These are phyloP conservation scores for Diutina rugosa DNA, from an alignment of 1,139 yeast species.

Conservation along the genomic window DNA sequence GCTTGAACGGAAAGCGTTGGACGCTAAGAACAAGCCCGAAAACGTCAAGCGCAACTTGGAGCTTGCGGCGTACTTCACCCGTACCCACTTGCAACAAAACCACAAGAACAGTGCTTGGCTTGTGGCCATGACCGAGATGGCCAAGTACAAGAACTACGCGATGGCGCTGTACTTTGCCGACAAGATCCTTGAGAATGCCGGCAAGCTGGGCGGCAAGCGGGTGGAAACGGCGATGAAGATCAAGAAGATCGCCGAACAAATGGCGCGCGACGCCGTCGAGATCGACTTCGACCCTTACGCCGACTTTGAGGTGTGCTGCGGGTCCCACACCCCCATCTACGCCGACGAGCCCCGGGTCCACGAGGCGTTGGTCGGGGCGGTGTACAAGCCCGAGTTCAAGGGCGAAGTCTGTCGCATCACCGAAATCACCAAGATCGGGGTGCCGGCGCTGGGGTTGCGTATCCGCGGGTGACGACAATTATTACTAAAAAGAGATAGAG, in stretches of 20 bases:
- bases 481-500: background rate
- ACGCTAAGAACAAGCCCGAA: slow-evolving; percentile 20
- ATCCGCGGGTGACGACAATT: slow-evolving; percentile 10
- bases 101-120: slow-evolving; percentile 84
- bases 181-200: slow-evolving; percentile 57
- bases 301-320: slow-evolving; percentile 81
- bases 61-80: slow-evolving; percentile 90
- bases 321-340: slow-evolving; percentile 81
- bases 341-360: slow-evolving; percentile 52
- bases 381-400: slow-evolving; percentile 63
- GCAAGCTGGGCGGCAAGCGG: slow-evolving; percentile 48
- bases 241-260: slow-evolving; percentile 64
- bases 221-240: slow-evolving; percentile 84
- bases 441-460: slow-evolving; percentile 91
- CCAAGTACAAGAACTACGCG: slow-evolving; percentile 76
- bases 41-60: slow-evolving; percentile 82
- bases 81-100: slow-evolving; percentile 65
- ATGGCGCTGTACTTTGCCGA: slow-evolving; percentile 86
- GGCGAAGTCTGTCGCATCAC: slow-evolving; percentile 75
- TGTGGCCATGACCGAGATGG: slow-evolving; percentile 90
- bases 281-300: slow-evolving; percentile 89
- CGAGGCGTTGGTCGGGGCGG: slow-evolving; percentile 90
- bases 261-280: slow-evolving; percentile 77
- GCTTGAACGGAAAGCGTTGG: slow-evolving; percentile 71
- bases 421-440: slow-evolving; percentile 68